phyloP scores from a whole-genome alignment of 2,329 filamentous ascomycete species.

The Alternaria tenuissima region DNA sequence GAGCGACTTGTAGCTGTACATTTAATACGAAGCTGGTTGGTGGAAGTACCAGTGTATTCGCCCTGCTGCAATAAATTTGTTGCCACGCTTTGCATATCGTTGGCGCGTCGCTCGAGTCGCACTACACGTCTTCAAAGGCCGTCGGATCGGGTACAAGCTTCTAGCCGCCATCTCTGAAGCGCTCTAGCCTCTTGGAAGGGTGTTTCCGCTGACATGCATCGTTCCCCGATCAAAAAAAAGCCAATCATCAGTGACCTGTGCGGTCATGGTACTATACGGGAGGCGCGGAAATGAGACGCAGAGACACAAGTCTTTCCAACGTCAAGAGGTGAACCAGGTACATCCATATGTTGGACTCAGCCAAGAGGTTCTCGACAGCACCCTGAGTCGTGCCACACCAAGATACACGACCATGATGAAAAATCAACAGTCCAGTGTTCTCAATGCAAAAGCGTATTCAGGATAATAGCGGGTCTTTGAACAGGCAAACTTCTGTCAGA shows the following conservation, averaged over 20 bases:
- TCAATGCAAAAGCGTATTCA: not conserved
- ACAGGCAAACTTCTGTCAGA: not conserved
- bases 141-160: not conserved
- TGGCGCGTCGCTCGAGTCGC: not conserved
- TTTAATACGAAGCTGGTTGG: not conserved
- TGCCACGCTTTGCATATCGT: not conserved
- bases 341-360: not conserved
- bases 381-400: not conserved
- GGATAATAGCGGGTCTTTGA: not conserved
- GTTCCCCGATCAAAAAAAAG: not conserved
- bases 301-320: not conserved
- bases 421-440: too few relatives aligned
- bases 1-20: not conserved
- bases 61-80: not conserved
- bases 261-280: not conserved
- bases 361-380: not conserved
- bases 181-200: not conserved
- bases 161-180: not conserved
- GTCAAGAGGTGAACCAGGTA: not conserved
- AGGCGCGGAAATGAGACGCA: slow-evolving; percentile 1
- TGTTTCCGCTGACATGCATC: not conserved
- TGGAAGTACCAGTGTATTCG: not conserved
- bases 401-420: not conserved
- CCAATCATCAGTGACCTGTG: not conserved
- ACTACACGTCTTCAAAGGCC: not conserved